Conservation (phyloP, 169 alveolate genomes). For the Miamiensis avidus region DNA sequence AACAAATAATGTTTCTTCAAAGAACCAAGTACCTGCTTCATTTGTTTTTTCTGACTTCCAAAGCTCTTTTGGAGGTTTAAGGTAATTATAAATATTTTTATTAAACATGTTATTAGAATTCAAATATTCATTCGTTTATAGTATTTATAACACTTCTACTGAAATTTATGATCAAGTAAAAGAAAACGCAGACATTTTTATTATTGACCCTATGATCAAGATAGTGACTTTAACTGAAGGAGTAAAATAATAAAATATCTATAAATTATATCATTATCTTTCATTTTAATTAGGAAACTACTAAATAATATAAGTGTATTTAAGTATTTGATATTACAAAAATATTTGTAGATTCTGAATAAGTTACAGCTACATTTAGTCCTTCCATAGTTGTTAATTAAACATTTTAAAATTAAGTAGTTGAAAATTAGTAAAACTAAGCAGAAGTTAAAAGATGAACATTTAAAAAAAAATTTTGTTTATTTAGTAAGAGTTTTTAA, state of each 20-base stretch:
- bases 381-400: background rate
- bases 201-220: background rate
- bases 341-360: background rate
- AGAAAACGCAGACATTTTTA: background rate
- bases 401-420: background rate
- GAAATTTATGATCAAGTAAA: background rate
- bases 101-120: no score
- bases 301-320: background rate
- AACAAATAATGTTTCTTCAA: background rate
- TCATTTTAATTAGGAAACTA: background rate
- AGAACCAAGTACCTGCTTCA: background rate
- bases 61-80: background rate
- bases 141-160: background rate
- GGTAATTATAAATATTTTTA: no score
- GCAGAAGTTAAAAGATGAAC: no score
- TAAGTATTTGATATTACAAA: background rate
- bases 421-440: background rate
- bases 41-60: background rate
- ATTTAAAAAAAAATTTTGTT: no score
- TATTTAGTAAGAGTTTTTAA: no score
- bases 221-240: background rate
- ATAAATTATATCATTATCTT: no score
- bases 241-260: background rate
- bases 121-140: slow-evolving; percentile 9
- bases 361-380: background rate